Base-by-base conservation (phyloP, 1,284 basidiomycete genomes). In the Ganoderma multipileum region DNA sequence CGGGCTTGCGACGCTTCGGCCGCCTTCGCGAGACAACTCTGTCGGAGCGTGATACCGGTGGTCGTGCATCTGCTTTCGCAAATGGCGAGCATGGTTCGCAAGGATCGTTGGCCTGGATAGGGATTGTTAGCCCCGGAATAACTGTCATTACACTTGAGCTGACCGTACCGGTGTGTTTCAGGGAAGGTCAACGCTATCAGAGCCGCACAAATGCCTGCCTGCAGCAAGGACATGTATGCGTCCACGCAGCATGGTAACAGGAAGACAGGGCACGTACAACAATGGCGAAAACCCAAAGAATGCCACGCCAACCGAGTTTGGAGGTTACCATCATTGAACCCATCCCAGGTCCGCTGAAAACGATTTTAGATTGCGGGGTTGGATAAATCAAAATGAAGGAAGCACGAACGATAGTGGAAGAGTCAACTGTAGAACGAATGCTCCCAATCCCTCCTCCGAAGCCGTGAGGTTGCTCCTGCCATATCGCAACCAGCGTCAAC, bases 301-400 rank as follows among this genome's bases (percentile, higher is more conserved):
- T 47, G 14, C 50, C 60, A 36, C 65, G 65, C 65, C 65, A 66
- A 38, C 38, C 65, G 20, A 66, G 12, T 5, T 47, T 59, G 4
- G 61, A 38, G 39, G 44, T 28, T 3, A 52, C n/a, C 28, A 66
- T n/a, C 14, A 52, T 18, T 18, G 30, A 23, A 18, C 65, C 41
- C 4, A 66, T 16, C 20, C 54, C n/a, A 2, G 52, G 16, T 3
- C 65, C 60, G n/a, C 65, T 66, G 60, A 60, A 41, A 39, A 18
- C 23, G 47, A 6, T 12, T 3, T 52, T 28, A 33, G 16, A 33
- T 28, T 30, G 18, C 5, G 47, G n/a, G 47, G 11, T 52, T 28
- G 23, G 23, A 26, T 14, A 14, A 23, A 26, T 26, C 11, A 14
- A 59, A 23, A 11, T 30, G 16, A 52, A 30, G 42, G 33, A 58